Evolutionary conservation across 441 rosid genomes (phyloP).

Genomic region (Melastoma candidum): DNA sequence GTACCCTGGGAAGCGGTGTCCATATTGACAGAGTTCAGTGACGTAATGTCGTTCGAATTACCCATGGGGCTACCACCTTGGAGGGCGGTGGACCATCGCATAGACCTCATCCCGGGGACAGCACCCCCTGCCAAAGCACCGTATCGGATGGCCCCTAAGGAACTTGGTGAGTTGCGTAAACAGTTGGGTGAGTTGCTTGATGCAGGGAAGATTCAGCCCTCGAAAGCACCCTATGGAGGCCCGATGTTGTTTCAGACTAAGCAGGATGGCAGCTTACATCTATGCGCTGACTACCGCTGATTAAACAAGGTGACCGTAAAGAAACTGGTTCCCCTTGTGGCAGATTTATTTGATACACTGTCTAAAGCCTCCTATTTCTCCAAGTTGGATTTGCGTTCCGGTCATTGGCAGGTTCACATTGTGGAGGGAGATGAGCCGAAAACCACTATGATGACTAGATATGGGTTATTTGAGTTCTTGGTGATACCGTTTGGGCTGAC

Average conservation of each 20-base stretch:
- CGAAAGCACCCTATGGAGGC: background rate
- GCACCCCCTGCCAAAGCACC: too few species aligned
- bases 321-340: background rate
- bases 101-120: background rate
- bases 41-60: background rate
- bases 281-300: background rate
- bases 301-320: background rate
- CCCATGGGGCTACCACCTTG: background rate
- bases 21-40: too few species aligned
- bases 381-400: too few species aligned
- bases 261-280: background rate
- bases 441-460: too few species aligned
- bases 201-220: background rate
- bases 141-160: too few species aligned
- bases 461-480: background rate
- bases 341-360: background rate
- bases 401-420: too few species aligned
- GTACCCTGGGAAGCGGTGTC: too few species aligned
- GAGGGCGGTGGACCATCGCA: background rate
- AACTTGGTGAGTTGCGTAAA: background rate
- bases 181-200: background rate
- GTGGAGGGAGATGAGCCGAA: too few species aligned
- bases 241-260: background rate
- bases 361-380: too few species aligned
- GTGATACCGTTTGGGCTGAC: constrained; percentile 2